phyloP scores from a whole-genome alignment of 1,284 basidiomycete genomes.

The Trichosporon faecale region DNA sequence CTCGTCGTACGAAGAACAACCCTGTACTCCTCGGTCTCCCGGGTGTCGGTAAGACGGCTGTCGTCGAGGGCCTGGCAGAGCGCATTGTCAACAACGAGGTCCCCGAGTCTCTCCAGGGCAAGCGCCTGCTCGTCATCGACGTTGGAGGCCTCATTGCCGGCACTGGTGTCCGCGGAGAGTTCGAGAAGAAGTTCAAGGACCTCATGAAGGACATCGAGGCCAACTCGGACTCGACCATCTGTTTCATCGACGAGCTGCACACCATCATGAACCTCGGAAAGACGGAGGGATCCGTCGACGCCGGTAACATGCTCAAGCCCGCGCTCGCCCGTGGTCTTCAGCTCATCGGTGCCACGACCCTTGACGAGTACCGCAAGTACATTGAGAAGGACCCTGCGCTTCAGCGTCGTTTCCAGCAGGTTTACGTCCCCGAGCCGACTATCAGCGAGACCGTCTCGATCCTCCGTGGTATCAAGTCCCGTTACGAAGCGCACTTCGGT shows the following conservation, averaged over 20 bases:
- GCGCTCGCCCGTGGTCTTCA: slow-evolving; percentile 79
- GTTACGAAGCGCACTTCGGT: slow-evolving; percentile 85
- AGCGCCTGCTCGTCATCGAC: slow-evolving; percentile 77
- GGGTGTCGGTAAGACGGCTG: slow-evolving; percentile 87
- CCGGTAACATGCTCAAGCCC: slow-evolving; percentile 62
- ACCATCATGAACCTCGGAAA: slow-evolving; percentile 68
- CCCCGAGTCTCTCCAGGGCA: slow-evolving; percentile 79
- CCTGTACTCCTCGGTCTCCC: slow-evolving; percentile 66
- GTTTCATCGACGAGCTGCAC: slow-evolving; percentile 87
- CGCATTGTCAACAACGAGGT: slow-evolving; percentile 87
- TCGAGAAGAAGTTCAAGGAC: slow-evolving; percentile 88
- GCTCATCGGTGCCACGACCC: slow-evolving; percentile 81
- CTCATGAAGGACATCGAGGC: slow-evolving; percentile 83
- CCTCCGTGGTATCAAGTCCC: slow-evolving; percentile 75
- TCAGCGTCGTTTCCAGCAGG: slow-evolving; percentile 83
- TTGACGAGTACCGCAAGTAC: slow-evolving; percentile 85
- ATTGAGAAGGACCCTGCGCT: slow-evolving; percentile 90
- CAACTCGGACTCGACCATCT: slow-evolving; percentile 64
- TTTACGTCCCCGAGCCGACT: slow-evolving; percentile 80
- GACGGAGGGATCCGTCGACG: slow-evolving; percentile 85
- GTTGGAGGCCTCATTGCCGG: slow-evolving; percentile 77
- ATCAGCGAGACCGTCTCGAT: slow-evolving; percentile 85
- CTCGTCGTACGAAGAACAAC: slow-evolving; percentile 78
- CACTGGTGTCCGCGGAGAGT: slow-evolving; percentile 82
- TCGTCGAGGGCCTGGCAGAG: slow-evolving; percentile 80